phyloP scores from a whole-genome alignment of 83 land plant species.

The Larix sibirica region DNA sequence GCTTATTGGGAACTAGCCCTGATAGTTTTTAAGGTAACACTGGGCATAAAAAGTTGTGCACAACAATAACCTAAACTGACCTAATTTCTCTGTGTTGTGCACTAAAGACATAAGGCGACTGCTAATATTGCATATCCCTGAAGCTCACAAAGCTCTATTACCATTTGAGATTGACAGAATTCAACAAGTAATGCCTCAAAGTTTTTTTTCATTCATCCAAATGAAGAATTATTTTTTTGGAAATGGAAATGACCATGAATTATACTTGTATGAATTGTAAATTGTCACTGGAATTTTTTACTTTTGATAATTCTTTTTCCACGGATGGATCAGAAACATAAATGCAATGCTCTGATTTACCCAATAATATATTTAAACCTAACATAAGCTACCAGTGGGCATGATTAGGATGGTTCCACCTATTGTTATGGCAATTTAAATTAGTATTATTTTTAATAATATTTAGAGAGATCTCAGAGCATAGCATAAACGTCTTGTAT shows the following conservation, averaged over 20 bases:
- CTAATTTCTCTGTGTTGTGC: constrained; percentile 6
- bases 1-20: no score
- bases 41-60: no score
- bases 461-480: not conserved
- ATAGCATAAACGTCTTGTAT: not conserved
- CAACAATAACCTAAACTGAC: no score
- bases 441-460: not conserved
- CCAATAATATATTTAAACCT: not conserved
- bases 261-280: not conserved
- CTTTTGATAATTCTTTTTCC: no score
- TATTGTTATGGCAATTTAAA: not conserved
- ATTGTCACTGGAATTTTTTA: not conserved
- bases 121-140: constrained; percentile 80
- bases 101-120: constrained; percentile 69
- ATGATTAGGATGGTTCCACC: not conserved
- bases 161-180: constrained; percentile 86
- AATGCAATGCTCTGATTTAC: no score
- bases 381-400: not conserved
- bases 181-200: constrained; percentile 61
- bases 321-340: not conserved
- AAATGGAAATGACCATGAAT: not conserved
- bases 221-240: not conserved
- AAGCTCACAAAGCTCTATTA: constrained; percentile 68
- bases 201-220: not conserved
- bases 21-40: no score